phyloP scores from a whole-genome alignment of 768 basidiomycete genomes.

The Russula emetica region DNA sequence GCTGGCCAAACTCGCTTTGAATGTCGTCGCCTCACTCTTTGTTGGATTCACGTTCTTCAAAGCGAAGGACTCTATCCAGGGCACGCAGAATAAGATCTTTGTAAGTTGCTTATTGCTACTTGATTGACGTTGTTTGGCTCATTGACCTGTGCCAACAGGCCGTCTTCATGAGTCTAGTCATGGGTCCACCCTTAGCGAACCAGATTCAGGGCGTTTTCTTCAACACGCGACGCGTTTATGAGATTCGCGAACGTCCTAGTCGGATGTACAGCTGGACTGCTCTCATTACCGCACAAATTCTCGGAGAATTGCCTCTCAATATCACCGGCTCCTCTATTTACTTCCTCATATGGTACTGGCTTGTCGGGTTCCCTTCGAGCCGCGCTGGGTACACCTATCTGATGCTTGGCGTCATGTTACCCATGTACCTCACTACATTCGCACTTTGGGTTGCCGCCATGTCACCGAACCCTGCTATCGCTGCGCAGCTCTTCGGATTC shows the following conservation, averaged over 20 bases:
- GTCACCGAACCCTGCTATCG: conserved; percentile 41
- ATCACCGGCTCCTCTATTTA: conserved; percentile 39
- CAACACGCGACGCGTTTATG: conserved; percentile 38
- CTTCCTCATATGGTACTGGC: conserved; percentile 50
- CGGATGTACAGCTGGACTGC: conserved; percentile 43
- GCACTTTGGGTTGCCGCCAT: conserved; percentile 42
- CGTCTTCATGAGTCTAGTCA: conserved; percentile 36
- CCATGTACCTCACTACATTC: conserved; percentile 45
- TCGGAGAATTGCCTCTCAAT: conserved; percentile 45
- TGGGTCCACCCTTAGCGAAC: conserved; percentile 38
- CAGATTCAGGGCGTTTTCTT: conserved; percentile 44
- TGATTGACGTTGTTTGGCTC: background rate
- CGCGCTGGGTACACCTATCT: conserved; percentile 43
- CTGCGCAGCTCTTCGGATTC: conserved; percentile 38
- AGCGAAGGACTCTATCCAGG: conserved; percentile 37
- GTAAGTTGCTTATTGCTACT: conserved; percentile 28
- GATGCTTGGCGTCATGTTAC: conserved; percentile 37
- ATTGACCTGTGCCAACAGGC: conserved; percentile 28
- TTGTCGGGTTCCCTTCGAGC: conserved; percentile 39
- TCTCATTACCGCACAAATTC: conserved; percentile 36
- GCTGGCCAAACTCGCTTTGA: conserved; percentile 39
- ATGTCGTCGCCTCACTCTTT: conserved; percentile 36
- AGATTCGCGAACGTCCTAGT: conserved; percentile 42
- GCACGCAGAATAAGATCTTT: conserved; percentile 43
- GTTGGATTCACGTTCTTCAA: conserved; percentile 45